phyloP scores from a whole-genome alignment of 2,329 filamentous ascomycete species.

The Chaetomiaceae sp. region DNA sequence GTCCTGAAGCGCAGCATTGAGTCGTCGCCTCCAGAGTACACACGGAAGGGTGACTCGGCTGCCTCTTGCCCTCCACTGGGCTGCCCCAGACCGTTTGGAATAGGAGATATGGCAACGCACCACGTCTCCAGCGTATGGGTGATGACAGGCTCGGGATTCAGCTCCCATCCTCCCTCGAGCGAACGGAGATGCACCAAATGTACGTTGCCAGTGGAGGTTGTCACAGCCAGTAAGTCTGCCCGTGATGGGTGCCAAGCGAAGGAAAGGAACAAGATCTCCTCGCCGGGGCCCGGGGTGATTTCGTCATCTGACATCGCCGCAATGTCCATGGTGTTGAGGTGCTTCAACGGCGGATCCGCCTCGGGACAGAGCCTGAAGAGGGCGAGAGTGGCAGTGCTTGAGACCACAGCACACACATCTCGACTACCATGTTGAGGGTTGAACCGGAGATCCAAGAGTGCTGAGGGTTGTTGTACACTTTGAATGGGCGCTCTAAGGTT shows the following conservation, averaged over 20 bases:
- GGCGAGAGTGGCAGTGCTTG: conserved; percentile 66
- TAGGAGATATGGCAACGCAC: conserved; percentile 56
- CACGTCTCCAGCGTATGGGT: conserved; percentile 63
- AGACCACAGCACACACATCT: conserved; percentile 64
- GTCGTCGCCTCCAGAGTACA: conserved; percentile 74
- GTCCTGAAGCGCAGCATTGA: conserved; percentile 48
- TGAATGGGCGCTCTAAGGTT: conserved; percentile 48
- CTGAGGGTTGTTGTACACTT: conserved; percentile 58
- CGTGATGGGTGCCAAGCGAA: conserved; percentile 64
- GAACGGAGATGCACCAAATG: conserved; percentile 45
- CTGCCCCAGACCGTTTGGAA: not conserved
- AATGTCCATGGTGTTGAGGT: conserved; percentile 40
- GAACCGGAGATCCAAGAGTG: conserved; percentile 82
- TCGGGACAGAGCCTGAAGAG: conserved; percentile 52
- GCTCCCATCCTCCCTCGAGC: conserved; percentile 33
- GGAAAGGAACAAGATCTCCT: conserved; percentile 58
- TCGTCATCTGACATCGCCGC: conserved; percentile 43
- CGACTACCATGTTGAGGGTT: conserved; percentile 43
- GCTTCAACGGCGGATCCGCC: conserved; percentile 30
- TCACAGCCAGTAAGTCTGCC: conserved; percentile 55
- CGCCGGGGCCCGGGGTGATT: conserved; percentile 1
- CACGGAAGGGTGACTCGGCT: conserved; percentile 29
- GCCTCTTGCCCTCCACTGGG: conserved; percentile 9
- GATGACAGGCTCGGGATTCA: conserved; percentile 35
- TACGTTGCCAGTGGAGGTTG: conserved; percentile 63